Percentiles rank a stretch among this genome's conserved stretches.
Evolutionary conservation across 768 basidiomycete species (phyloP).

Genomic region (Naganishia friedmannii): DNA sequence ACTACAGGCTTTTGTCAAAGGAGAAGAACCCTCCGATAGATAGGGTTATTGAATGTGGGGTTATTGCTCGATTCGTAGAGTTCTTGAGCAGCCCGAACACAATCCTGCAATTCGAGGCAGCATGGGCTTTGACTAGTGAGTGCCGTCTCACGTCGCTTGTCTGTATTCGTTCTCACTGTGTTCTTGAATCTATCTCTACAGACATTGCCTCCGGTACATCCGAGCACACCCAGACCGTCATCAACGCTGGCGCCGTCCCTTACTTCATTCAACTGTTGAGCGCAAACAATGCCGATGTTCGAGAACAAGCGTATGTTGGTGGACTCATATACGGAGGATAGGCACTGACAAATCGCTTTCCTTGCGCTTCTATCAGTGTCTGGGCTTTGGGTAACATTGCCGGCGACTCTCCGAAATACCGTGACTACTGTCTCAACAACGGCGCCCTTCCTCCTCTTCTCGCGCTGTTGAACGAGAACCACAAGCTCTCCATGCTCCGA

Average conservation of each 20-base stretch:
- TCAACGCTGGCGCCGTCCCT: constrained; percentile 87
- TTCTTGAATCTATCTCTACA: constrained; percentile 24
- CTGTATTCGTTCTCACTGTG: background rate
- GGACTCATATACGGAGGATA: background rate
- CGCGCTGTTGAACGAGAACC: constrained; percentile 80
- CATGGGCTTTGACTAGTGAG: constrained; percentile 85
- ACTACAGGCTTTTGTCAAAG: constrained; percentile 73
- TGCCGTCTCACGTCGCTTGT: background rate
- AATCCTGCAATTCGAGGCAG: constrained; percentile 77
- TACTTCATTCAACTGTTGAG: constrained; percentile 95
- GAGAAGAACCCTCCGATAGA: constrained; percentile 99
- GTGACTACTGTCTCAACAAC: constrained; percentile 91
- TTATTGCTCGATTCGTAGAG: constrained; percentile 94
- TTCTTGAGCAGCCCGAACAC: constrained; percentile 65
- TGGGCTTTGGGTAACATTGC: constrained; percentile 99
- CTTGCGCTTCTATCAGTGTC: constrained; percentile 55
- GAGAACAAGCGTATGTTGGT: constrained; percentile 74
- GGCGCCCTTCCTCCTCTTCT: constrained; percentile 91
- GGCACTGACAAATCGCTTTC: background rate
- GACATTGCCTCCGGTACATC: constrained; percentile 96
- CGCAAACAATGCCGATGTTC: constrained; percentile 89
- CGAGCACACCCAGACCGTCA: constrained; percentile 96
- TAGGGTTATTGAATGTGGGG: constrained; percentile 89
- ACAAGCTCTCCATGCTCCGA: constrained; percentile 93
- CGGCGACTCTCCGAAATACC: constrained; percentile 93